Conservation (phyloP, 2,329 filamentous ascomycete genomes). For the Ceratocystis variospora region DNA sequence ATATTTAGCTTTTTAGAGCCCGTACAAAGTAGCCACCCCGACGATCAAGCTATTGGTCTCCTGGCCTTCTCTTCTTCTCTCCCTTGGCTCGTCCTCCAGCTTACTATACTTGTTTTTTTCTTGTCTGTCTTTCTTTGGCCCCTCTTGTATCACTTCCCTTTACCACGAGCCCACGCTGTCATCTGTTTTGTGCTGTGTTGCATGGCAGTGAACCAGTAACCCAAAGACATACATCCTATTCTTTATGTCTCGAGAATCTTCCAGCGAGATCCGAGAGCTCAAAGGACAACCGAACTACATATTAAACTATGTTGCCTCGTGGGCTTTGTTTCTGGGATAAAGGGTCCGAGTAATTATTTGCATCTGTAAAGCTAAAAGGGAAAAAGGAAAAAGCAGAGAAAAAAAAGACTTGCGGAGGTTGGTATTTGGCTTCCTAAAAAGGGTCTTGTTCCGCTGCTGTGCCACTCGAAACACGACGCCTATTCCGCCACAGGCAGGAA, state of each 20-base stretch:
- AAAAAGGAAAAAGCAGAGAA: no score
- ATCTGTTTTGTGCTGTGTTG: not conserved
- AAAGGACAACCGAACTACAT: not conserved
- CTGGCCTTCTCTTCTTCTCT: not conserved
- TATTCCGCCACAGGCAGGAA: not conserved
- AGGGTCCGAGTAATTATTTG: no score
- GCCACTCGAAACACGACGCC: slow-evolving; percentile 1
- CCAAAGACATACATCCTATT: not conserved
- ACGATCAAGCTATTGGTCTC: not conserved
- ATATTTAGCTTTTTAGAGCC: not conserved
- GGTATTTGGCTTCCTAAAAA: not conserved
- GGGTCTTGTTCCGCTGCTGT: slow-evolving; percentile 6
- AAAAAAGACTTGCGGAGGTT: not conserved
- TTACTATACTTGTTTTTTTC: not conserved
- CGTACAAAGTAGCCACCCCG: not conserved
- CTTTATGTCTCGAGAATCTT: not conserved
- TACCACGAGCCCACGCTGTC: not conserved
- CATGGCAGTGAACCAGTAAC: not conserved
- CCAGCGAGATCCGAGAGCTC: not conserved
- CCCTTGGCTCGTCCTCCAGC: not conserved
- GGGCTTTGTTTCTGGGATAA: not conserved
- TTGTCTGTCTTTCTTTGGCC: not conserved
- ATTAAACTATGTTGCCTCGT: not conserved
- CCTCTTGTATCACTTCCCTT: not conserved
- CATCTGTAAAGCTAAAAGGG: no score